A percentile compares a stretch with the other conserved stretches of the same genome.
phyloP scores from a whole-genome alignment of 2,329 filamentous ascomycete species.

The Cladosporium austrohemisphaericum region DNA sequence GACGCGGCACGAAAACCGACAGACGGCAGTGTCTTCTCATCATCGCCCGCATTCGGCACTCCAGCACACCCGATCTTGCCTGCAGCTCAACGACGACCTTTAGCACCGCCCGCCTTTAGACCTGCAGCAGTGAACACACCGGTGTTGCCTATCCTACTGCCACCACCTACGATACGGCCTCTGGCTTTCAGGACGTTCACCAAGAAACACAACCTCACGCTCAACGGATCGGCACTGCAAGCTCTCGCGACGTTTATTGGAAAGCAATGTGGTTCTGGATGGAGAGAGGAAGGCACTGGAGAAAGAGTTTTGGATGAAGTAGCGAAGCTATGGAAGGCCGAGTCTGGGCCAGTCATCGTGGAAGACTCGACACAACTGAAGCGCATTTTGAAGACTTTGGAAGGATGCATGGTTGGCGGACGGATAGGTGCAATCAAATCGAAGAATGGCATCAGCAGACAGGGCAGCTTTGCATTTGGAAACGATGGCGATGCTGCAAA shows the following conservation, averaged over 20 bases:
- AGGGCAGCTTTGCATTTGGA: slow-evolving; percentile 63
- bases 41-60: slow-evolving; percentile 85
- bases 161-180: slow-evolving; percentile 79
- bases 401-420: slow-evolving; percentile 86
- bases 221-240: slow-evolving; percentile 82
- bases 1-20: background rate
- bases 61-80: slow-evolving; percentile 67
- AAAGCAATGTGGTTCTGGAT: slow-evolving; percentile 89
- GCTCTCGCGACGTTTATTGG: slow-evolving; percentile 86
- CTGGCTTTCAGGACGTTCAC: slow-evolving; percentile 94
- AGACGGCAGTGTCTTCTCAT: slow-evolving; percentile 55
- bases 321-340: slow-evolving; percentile 85
- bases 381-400: slow-evolving; percentile 76
- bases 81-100: slow-evolving; percentile 36
- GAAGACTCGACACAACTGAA: slow-evolving; percentile 72
- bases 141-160: slow-evolving; percentile 84
- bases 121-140: slow-evolving; percentile 50
- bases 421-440: slow-evolving; percentile 54
- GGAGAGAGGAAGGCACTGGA: slow-evolving; percentile 90
- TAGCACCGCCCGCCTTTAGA: slow-evolving; percentile 44
- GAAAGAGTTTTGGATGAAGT: slow-evolving; percentile 91
- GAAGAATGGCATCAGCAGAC: slow-evolving; percentile 48
- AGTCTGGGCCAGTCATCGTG: slow-evolving; percentile 84
- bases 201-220: slow-evolving; percentile 92
- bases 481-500: slow-evolving; percentile 28